Evolutionary conservation across 2,329 filamentous ascomycete species (phyloP), one percentile per base, ranked within the genome.

Genomic region (Amesomyces nigricolor): DNA sequence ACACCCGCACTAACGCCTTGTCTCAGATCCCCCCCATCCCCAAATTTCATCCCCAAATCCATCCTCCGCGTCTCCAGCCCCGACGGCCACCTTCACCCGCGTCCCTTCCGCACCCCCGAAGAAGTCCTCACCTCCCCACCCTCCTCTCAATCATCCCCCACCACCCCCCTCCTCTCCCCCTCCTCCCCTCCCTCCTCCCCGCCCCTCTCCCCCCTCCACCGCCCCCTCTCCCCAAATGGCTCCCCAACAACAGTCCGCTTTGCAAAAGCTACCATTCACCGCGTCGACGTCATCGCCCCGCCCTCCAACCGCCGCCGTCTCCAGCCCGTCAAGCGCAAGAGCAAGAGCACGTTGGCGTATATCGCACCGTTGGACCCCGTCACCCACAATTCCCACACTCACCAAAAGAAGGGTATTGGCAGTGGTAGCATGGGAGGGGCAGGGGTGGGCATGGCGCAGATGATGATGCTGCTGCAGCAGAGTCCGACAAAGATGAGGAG

Each of bases 291-390:
- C 32, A 35, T 35, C 22, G 57, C 57, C 8, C 61, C 63, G 22
- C 22, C 22, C 22, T 26, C 22, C 22, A 26, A 26, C 0, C 61
- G 62, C 17, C 59, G 61, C 10, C 61, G 60, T n/a, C 60, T 66
- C 39, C 51, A 62, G 4, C 63, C 64, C 2, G 62, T 65, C 11
- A 62, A 60, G 56, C 62, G 61, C 42, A 63, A 61, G 58, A 64
- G 60, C 57, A 64, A 64, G 55, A 65, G 63, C 56, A 64, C 63
- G 7, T 44, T 65, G 22, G 62, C 63, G 11, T 66, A 66, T 54
- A 58, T 66, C 16, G 54, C 59, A 1, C 62, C 62, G 5, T 55
- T 62, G n/a, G 63, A 63, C 51, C 62, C 63, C 4, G 62, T 58
- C 13, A 47, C 58, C 9, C 57, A 61, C 30, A 55, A 59, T 40